Conservation (phyloP, 2,329 filamentous ascomycete genomes). For the Epicoccum sorghinum region DNA sequence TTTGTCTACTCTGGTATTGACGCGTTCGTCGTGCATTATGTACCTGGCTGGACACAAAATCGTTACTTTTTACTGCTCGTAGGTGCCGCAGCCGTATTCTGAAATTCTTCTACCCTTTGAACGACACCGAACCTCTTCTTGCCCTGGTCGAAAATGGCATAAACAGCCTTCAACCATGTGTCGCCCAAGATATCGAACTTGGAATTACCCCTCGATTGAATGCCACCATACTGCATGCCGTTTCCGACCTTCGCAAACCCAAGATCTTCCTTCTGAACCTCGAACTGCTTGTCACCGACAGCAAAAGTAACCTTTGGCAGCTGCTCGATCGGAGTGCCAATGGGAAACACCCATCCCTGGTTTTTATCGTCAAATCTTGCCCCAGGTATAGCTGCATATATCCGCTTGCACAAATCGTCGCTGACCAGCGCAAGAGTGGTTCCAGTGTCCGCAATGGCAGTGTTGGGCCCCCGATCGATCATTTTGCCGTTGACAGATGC, state of each 20-base stretch:
- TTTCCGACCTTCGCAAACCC: slow-evolving; percentile 62
- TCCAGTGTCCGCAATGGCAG: slow-evolving; percentile 73
- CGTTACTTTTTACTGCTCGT: not conserved
- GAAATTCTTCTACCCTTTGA: slow-evolving; percentile 51
- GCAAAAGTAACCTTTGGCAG: slow-evolving; percentile 68
- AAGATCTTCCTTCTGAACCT: slow-evolving; percentile 68
- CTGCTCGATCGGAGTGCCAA: slow-evolving; percentile 55
- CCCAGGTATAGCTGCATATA: slow-evolving; percentile 70
- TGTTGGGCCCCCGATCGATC: slow-evolving; percentile 61
- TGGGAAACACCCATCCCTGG: slow-evolving; percentile 71
- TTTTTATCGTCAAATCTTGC: slow-evolving; percentile 57
- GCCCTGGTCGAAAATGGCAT: slow-evolving; percentile 69
- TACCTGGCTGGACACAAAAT: too few species aligned
- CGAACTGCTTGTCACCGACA: slow-evolving; percentile 66
- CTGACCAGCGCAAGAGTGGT: slow-evolving; percentile 71
- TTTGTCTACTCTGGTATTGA: too few species aligned
- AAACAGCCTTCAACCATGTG: slow-evolving; percentile 68
- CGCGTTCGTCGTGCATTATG: too few species aligned
- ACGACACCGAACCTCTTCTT: slow-evolving; percentile 65
- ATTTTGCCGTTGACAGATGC: slow-evolving; percentile 63
- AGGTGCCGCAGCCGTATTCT: slow-evolving; percentile 30
- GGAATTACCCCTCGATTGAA: slow-evolving; percentile 58
- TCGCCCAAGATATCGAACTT: slow-evolving; percentile 69
- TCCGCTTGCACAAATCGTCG: slow-evolving; percentile 64
- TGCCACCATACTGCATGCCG: slow-evolving; percentile 66